A percentile compares a stretch with the other conserved stretches of the same genome.
phyloP scores from a whole-genome alignment of 805 yeast species.

The Millerozyma acaciae region DNA sequence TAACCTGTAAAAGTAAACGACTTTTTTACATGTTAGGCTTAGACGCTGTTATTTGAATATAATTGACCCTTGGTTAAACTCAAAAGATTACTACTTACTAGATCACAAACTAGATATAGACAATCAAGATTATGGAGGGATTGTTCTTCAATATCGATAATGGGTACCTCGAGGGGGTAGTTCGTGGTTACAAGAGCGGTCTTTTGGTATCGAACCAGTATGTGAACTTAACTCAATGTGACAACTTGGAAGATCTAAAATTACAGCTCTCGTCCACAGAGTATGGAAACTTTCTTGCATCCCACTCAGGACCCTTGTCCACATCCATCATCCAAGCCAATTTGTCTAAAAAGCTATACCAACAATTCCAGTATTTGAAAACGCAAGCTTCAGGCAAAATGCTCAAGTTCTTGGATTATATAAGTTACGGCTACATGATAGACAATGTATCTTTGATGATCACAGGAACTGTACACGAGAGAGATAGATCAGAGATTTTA shows the following conservation, averaged over 20 bases:
- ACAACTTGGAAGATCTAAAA: slow-evolving; percentile 87
- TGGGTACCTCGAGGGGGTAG: slow-evolving; percentile 92
- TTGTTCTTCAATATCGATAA: slow-evolving; percentile 82
- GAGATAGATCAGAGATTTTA: slow-evolving; percentile 85
- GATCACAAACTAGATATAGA: not conserved
- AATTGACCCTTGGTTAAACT: slow-evolving; percentile 1
- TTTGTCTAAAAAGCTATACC: slow-evolving; percentile 68
- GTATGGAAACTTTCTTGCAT: slow-evolving; percentile 85
- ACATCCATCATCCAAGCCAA: slow-evolving; percentile 83
- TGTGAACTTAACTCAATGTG: slow-evolving; percentile 92
- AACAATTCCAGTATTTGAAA: slow-evolving; percentile 80
- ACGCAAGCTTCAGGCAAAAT: slow-evolving; percentile 80
- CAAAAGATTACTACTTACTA: too few relatives aligned
- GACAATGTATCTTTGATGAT: slow-evolving; percentile 95
- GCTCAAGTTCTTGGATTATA: slow-evolving; percentile 81
- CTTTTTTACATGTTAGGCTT: not conserved
- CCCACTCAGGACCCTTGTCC: slow-evolving; percentile 76
- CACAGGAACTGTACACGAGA: slow-evolving; percentile 93
- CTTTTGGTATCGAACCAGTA: slow-evolving; percentile 76
- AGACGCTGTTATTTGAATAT: not conserved
- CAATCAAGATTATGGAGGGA: slow-evolving; percentile 69
- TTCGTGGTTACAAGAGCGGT: slow-evolving; percentile 90
- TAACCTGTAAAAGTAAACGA: not conserved
- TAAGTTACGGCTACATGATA: slow-evolving; percentile 96
- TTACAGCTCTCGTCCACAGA: slow-evolving; percentile 94